Evolutionary conservation across 2,329 filamentous ascomycete species (phyloP), one percentile per base, ranked within the genome.

Genomic region (Aspergillus terreus): DNA sequence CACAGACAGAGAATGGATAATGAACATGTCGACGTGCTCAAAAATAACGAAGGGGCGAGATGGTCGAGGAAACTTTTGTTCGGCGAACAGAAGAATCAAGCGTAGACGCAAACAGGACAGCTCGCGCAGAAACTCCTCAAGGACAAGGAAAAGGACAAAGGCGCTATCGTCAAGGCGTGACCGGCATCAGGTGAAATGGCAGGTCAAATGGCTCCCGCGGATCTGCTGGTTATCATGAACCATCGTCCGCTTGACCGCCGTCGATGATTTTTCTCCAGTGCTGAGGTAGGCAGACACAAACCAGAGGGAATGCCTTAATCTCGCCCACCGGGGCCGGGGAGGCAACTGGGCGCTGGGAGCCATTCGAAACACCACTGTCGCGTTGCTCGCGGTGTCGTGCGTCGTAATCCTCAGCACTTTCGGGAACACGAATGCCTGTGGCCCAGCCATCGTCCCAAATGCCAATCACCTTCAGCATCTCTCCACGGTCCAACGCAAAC

Each of bases 391-490:
- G 85, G 63, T 84, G 82, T 57, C 86, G 82, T 41, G 82, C 80
- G 62, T 95, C 89, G 85, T 90, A 96, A 58, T 96, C 90, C 55
- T 97, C 92, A 2, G 91, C 91, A 50, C 84, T 82, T 63, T 95
- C 89, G 49, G 86, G 81, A 50, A 95, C 76, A 66, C 95, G 80
- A 50, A 96, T 82, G 63, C 94, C 94, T 1, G 94, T 99, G 10
- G 94, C 94, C 94, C 94, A 99, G 44, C 94, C 94, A 69, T 99
- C 94, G 65, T 99, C 94, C 94, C 94, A 99, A 60, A 99, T 99
- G 56, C 94, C 94, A 30, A 97, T 87, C 12, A 99, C 86, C 75
- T 96, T 97, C 65, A 99, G 81, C 92, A 99, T 96, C 67, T 99
- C 94, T 49, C 94, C 94, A 52, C 94, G 85, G 64, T 97, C 94